Base-by-base conservation (phyloP, 805 yeast species). In the Cyberlindnera saturnus region DNA sequence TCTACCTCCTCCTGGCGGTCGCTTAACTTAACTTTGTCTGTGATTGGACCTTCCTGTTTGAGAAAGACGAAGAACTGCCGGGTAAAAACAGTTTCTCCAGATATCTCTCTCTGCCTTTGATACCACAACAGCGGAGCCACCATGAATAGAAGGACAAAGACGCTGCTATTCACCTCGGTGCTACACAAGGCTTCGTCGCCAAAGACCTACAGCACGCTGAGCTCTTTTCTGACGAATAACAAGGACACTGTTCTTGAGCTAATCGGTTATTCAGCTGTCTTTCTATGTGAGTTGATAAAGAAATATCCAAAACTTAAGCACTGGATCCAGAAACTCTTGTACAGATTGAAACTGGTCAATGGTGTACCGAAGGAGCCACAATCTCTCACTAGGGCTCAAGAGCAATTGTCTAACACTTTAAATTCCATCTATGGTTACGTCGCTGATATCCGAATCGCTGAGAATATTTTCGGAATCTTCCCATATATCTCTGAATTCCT, bases 381-480 rank as follows among this genome's bases (percentile, higher is more conserved):
- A 19, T 41, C 40, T 14, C 33, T 51, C 9, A 36, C 48, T 1
- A 39, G 33, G 31, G n/a, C 7, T 6, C 54, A 50, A 17, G 15
- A 28, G 33, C n/a, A 39, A 5, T 16, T 44, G 19, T 43, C 46
- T 4, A 19, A 32, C 3, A 39, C 38, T 5, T 35, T 53, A 18
- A 50, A 44, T 26, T 36, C 30, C 9, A 28, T 51, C 3, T 53
- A 53, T 34, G 48, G 47, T 1, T 50, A 53, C 40, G 43, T 53
- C 9, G 51, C 41, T 1, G 57, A 53, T 40, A 44, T 53, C 11
- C 43, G 54, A 16, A 44, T 52, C 15, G 51, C 55, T 3, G 39
- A 43, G 36, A 46, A 50, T 4, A 48, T 53, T 18, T 53, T 53
- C 38, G 50, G 48, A 16, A 42, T 50, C 10, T 10, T 53, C 1